Percentiles rank a stretch among this genome's conserved stretches.
Conservation (phyloP, 2,329 filamentous ascomycete genomes). For the Pseudonectria foliicola region DNA sequence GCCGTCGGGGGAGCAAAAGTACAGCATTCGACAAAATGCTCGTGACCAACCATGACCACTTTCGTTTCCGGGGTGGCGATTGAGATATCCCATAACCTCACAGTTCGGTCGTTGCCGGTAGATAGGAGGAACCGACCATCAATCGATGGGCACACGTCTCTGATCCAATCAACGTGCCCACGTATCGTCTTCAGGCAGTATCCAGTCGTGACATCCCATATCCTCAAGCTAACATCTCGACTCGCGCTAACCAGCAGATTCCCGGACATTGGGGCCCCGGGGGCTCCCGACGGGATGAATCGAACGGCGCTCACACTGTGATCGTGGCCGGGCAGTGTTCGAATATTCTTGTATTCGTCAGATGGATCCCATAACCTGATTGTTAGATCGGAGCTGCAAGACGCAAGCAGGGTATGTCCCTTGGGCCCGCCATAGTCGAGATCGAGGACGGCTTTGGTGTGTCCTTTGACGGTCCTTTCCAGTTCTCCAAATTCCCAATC, state of each 20-base stretch:
- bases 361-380: constrained; percentile 94
- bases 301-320: constrained; percentile 85
- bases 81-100: constrained; percentile 77
- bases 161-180: constrained; percentile 86
- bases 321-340: constrained; percentile 84
- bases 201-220: constrained; percentile 91
- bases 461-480: constrained; percentile 84
- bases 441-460: constrained; percentile 81
- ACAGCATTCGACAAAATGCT: constrained; percentile 80
- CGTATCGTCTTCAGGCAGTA: constrained; percentile 87
- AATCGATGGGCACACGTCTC: constrained; percentile 72
- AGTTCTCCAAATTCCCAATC: constrained; percentile 92
- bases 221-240: constrained; percentile 73
- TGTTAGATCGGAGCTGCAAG: constrained; percentile 80
- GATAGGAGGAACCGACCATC: constrained; percentile 82
- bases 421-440: constrained; percentile 85
- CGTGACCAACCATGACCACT: constrained; percentile 75
- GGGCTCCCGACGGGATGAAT: constrained; percentile 78
- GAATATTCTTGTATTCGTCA: constrained; percentile 91
- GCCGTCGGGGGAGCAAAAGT: constrained; percentile 73
- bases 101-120: constrained; percentile 73
- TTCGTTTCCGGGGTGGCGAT: constrained; percentile 60
- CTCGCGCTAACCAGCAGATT: constrained; percentile 84
- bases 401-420: constrained; percentile 43
- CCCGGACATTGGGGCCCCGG: constrained; percentile 68